Percentiles rank a stretch among this genome's conserved stretches.
These are phyloP conservation scores for Tremella mesenterica DNA, from an alignment of 768 basidiomycete species.

Conservation along the genomic window DNA sequence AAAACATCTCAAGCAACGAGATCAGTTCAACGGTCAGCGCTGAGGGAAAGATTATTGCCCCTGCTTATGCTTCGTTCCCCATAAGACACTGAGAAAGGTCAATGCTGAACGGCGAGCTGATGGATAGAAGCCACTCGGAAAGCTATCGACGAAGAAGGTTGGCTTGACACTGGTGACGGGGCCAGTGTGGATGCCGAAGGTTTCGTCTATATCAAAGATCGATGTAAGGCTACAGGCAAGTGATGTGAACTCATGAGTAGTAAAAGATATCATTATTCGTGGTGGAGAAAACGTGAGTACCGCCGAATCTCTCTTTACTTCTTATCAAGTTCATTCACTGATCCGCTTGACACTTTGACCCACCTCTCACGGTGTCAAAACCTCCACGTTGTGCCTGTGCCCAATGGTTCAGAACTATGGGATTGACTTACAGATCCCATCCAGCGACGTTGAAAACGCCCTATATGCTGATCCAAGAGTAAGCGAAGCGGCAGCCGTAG, in stretches of 20 bases:
- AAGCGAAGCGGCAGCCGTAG: constrained; percentile 27
- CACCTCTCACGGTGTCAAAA: not conserved
- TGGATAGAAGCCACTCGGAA: constrained; percentile 19
- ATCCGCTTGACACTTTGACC: not conserved
- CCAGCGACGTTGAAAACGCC: constrained; percentile 35
- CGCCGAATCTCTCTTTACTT: not conserved
- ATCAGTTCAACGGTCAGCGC: no score
- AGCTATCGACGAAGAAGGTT: constrained; percentile 30
- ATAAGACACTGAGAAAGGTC: not conserved
- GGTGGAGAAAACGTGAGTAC: constrained; percentile 38
- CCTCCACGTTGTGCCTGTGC: no score
- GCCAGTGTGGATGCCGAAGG: constrained; percentile 29
- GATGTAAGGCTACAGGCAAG: constrained; percentile 13
- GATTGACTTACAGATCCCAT: constrained; percentile 22
- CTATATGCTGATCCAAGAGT: constrained; percentile 25
- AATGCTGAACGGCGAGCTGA: not conserved
- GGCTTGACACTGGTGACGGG: constrained; percentile 37
- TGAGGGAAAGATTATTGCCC: no score
- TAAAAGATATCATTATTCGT: constrained; percentile 39
- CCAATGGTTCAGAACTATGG: not conserved
- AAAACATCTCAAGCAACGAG: not conserved
- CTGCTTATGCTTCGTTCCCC: no score
- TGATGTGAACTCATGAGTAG: constrained; percentile 1
- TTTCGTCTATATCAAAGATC: constrained; percentile 34
- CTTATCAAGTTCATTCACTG: no score